phyloP scores from a whole-genome alignment of 1,139 yeast genomes.

The Zhuliangozyma blackwelliae region DNA sequence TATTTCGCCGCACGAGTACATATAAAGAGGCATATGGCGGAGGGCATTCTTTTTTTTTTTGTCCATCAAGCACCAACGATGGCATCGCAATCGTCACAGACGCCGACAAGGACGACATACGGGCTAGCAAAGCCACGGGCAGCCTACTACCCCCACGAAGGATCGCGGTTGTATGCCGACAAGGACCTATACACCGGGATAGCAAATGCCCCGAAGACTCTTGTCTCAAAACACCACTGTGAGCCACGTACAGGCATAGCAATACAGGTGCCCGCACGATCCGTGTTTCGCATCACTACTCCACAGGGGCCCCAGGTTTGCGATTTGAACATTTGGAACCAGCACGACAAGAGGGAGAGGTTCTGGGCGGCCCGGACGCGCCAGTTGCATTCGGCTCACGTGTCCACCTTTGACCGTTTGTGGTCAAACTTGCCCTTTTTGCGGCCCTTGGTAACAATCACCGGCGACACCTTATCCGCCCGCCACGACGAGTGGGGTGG shows the following conservation, averaged over 20 bases:
- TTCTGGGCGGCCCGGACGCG: constrained; percentile 70
- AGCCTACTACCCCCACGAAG: constrained; percentile 55
- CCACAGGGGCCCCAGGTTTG: constrained; percentile 72
- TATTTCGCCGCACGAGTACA: too few species aligned
- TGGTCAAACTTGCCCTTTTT: constrained; percentile 64
- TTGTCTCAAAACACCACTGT: constrained; percentile 35
- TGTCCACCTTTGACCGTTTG: constrained; percentile 55
- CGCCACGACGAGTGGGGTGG: constrained; percentile 64
- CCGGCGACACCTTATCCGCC: constrained; percentile 54
- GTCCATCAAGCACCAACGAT: background rate
- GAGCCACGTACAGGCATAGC: constrained; percentile 57
- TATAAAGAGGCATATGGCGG: too few species aligned
- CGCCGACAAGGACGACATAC: constrained; percentile 34
- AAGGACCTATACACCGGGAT: constrained; percentile 41
- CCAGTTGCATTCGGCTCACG: constrained; percentile 65
- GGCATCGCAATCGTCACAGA: constrained; percentile 32
- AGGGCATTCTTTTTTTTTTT: too few species aligned
- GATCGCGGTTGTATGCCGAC: constrained; percentile 50
- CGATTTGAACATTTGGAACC: constrained; percentile 63
- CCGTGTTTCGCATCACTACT: constrained; percentile 55
- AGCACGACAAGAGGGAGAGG: constrained; percentile 56
- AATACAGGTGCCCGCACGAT: constrained; percentile 56
- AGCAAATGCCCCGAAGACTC: constrained; percentile 36
- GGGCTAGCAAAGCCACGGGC: constrained; percentile 48
- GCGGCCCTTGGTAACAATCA: constrained; percentile 61